phyloP scores from a whole-genome alignment of 2,329 filamentous ascomycete species.

The Penicillium sp. region DNA sequence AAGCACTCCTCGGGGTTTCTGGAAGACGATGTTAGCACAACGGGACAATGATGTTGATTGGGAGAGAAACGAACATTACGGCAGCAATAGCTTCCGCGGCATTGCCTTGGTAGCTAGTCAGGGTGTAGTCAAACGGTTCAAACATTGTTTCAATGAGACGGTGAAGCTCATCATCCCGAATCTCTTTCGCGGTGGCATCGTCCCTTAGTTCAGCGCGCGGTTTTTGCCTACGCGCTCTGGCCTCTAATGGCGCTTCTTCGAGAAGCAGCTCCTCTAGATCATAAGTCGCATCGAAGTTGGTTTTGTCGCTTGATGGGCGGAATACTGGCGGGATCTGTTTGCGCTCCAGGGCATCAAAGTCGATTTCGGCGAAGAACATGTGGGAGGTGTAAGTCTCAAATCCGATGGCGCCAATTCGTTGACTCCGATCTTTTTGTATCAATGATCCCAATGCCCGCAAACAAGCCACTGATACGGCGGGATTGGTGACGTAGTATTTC shows the following conservation, averaged over 20 bases:
- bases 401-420: constrained; percentile 75
- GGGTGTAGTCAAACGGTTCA: constrained; percentile 91
- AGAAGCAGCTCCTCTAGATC: constrained; percentile 90
- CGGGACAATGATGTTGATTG: constrained; percentile 5
- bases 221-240: constrained; percentile 87
- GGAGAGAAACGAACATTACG: constrained; percentile 29
- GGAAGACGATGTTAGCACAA: constrained; percentile 8
- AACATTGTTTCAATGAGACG: constrained; percentile 93
- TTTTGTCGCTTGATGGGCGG: constrained; percentile 91
- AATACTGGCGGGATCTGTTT: constrained; percentile 92
- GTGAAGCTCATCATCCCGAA: constrained; percentile 90
- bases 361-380: constrained; percentile 82
- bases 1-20: constrained; percentile 44
- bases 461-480: constrained; percentile 83
- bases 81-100: constrained; percentile 44
- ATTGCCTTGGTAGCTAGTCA: constrained; percentile 67
- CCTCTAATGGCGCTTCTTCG: constrained; percentile 93
- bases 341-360: constrained; percentile 79
- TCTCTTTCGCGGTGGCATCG: constrained; percentile 92
- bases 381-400: constrained; percentile 85
- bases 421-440: constrained; percentile 74
- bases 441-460: constrained; percentile 84
- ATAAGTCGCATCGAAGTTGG: constrained; percentile 98
- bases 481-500: constrained; percentile 87
- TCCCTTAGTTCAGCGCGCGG: constrained; percentile 88